phyloP scores from a whole-genome alignment of 2,329 filamentous ascomycete genomes.

The Trichophyton verrucosum region DNA sequence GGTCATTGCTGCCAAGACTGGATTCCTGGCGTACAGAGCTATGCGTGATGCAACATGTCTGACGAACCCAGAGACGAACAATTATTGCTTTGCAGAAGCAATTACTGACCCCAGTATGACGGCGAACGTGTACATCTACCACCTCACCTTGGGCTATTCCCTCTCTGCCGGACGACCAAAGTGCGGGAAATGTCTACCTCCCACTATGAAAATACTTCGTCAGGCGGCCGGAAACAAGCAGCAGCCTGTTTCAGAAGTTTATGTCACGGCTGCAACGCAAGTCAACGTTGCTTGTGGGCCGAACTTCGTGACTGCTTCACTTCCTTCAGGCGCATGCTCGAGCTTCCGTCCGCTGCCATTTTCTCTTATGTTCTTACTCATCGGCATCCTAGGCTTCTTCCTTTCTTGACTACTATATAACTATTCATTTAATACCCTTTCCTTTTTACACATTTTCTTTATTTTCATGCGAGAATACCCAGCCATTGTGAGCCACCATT shows the following conservation, averaged over 20 bases:
- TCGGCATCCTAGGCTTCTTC: background rate
- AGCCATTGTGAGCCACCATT: background rate
- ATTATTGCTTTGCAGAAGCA: slow-evolving; percentile 72
- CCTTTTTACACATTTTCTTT: background rate
- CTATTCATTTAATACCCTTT: background rate
- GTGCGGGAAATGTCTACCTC: slow-evolving; percentile 62
- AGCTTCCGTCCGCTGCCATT: background rate
- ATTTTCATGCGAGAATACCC: background rate
- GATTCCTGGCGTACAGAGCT: slow-evolving; percentile 62
- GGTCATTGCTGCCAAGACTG: slow-evolving; percentile 62
- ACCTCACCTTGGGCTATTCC: slow-evolving; percentile 62
- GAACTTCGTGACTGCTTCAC: slow-evolving; percentile 33
- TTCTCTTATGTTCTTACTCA: background rate
- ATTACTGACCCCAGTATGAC: slow-evolving; percentile 55
- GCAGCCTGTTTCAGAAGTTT: slow-evolving; percentile 56
- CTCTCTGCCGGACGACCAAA: slow-evolving; percentile 59
- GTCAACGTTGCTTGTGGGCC: slow-evolving; percentile 55
- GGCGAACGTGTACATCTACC: slow-evolving; percentile 70
- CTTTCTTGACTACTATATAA: background rate
- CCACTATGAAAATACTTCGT: slow-evolving; percentile 73
- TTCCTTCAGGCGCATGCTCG: background rate
- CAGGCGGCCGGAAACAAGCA: slow-evolving; percentile 52
- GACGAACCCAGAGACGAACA: slow-evolving; percentile 49
- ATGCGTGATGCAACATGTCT: slow-evolving; percentile 74
- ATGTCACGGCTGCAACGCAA: slow-evolving; percentile 56